These are phyloP conservation scores for Akanthomyces uredinophilus DNA, from an alignment of 2,329 filamentous ascomycete species.

Conservation along the genomic window DNA sequence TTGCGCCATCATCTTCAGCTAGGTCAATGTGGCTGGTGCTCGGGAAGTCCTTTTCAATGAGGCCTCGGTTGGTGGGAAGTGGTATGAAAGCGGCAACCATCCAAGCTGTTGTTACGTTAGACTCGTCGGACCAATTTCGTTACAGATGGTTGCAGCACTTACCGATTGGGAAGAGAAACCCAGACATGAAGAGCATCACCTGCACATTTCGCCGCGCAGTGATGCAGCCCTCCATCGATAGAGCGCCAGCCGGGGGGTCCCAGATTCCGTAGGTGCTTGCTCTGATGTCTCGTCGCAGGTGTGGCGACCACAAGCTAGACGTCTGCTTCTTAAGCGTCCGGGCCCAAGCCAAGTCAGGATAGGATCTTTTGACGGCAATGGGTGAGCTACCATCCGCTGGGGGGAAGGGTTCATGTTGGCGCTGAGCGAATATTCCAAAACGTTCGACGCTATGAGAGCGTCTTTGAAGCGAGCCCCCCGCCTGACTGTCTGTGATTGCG, in stretches of 20 bases:
- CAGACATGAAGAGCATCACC: constrained; percentile 67
- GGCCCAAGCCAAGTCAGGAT: constrained; percentile 16
- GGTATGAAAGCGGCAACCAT: constrained; percentile 73
- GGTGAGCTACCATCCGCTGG: constrained; percentile 4
- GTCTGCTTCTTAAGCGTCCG: constrained; percentile 41
- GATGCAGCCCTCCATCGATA: constrained; percentile 53
- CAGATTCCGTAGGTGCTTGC: constrained; percentile 58
- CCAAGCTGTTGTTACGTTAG: constrained; percentile 53
- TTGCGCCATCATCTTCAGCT: constrained; percentile 28
- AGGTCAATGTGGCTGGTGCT: constrained; percentile 37
- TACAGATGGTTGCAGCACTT: constrained; percentile 26
- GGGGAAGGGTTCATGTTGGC: constrained; percentile 34
- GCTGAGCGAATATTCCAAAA: constrained; percentile 41
- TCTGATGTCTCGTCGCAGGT: constrained; percentile 60
- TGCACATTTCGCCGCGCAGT: constrained; percentile 68
- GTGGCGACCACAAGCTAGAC: constrained; percentile 68
- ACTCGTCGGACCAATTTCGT: not conserved
- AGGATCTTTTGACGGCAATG: not conserved
- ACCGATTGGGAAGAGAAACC: constrained; percentile 74
- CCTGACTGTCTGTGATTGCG: constrained; percentile 43
- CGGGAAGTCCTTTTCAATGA: constrained; percentile 44
- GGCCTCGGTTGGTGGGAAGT: constrained; percentile 54
- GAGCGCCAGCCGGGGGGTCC: constrained; percentile 67
- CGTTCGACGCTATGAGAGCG: constrained; percentile 47
- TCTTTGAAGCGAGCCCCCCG: constrained; percentile 39